phyloP scores from a whole-genome alignment of 306 rosid species.

The Ammopiptanthus mongolicus region DNA sequence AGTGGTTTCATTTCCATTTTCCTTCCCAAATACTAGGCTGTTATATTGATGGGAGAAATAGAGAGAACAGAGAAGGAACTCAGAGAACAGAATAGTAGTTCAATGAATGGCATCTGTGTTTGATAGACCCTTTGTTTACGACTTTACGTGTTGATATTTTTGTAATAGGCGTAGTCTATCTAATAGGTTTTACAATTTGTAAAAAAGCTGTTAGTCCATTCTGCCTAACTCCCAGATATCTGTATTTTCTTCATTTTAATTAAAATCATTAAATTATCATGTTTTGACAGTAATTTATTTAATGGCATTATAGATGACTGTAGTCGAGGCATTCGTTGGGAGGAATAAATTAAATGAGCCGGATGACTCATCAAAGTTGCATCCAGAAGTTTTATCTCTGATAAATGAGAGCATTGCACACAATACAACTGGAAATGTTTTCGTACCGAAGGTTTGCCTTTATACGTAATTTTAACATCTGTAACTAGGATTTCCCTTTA shows the following conservation, averaged over 20 bases:
- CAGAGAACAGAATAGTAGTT: not conserved
- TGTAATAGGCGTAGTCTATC: slow-evolving; percentile 5
- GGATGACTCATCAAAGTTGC: slow-evolving; percentile 54
- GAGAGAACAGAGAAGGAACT: slow-evolving; percentile 3
- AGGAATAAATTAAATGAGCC: slow-evolving; percentile 46
- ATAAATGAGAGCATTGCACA: slow-evolving; percentile 83
- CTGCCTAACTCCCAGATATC: not conserved
- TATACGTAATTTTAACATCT: slow-evolving; percentile 8
- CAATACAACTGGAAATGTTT: slow-evolving; percentile 82
- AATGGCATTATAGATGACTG: slow-evolving; percentile 69
- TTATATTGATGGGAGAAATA: slow-evolving; percentile 3
- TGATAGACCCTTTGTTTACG: not conserved
- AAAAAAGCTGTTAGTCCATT: not conserved
- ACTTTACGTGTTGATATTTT: not conserved
- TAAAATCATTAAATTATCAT: slow-evolving; percentile 4
- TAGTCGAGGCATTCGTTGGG: slow-evolving; percentile 82
- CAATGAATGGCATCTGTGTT: slow-evolving; percentile 12
- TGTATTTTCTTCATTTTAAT: slow-evolving; percentile 5
- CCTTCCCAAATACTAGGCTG: slow-evolving; percentile 4
- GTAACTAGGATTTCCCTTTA: slow-evolving; percentile 11
- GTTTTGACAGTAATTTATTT: not conserved
- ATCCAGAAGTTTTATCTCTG: slow-evolving; percentile 41
- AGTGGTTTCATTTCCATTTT: slow-evolving; percentile 8
- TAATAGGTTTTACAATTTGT: slow-evolving; percentile 7
- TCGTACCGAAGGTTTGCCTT: slow-evolving; percentile 60